Base-by-base conservation (phyloP, 495 filamentous ascomycete species). In the Parmelia sp. region DNA sequence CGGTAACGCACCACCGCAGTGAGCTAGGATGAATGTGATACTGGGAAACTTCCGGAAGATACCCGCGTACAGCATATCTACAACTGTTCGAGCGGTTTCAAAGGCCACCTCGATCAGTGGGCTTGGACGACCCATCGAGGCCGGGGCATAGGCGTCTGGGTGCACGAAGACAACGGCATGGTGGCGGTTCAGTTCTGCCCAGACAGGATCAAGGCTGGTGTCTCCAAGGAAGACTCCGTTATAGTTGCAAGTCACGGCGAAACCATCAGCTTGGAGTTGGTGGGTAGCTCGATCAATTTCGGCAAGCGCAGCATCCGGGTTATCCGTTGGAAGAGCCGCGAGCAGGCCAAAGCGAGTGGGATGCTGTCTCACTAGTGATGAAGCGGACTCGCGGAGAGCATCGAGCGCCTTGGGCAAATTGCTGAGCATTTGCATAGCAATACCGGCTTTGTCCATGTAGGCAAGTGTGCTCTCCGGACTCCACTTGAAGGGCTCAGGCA, bases 211-310 rank as follows among this genome's bases (percentile, higher is more conserved):
- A 31, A 82, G 57, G 12, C 65, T 66, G 0, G 76, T 64, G 61
- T 84, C 75, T 27, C 83, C 80, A 1, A 85, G 76, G 62, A 82
- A 84, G 39, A 69, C 68, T 61, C 77, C 70, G 15, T 64, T 62
- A 64, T 85, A 84, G n/a, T 80, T 75, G 14, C 80, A 83, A 58
- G 77, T 80, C 1, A 84, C 69, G 0, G 73, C 75, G 17, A 84
- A 74, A 0, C 83, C 82, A 65, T 84, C 81, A 0, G 80, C 79
- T 23, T 75, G 53, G 3, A 83, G 72, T 0, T 36, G 69, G 58
- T 83, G 76, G 19, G 82, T 63, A 0, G 74, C 77, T 61, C 80
- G 78, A 5, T 58, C 51, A 25, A 84, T 76, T 65, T 84, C 82
- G 0, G 65, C 71, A 0, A 83, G 71, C 0, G 73, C 74, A 15